These are phyloP conservation scores for Trypanosoma platydactyli DNA, from an alignment of 208 protist genomes.

Conservation along the genomic window DNA sequence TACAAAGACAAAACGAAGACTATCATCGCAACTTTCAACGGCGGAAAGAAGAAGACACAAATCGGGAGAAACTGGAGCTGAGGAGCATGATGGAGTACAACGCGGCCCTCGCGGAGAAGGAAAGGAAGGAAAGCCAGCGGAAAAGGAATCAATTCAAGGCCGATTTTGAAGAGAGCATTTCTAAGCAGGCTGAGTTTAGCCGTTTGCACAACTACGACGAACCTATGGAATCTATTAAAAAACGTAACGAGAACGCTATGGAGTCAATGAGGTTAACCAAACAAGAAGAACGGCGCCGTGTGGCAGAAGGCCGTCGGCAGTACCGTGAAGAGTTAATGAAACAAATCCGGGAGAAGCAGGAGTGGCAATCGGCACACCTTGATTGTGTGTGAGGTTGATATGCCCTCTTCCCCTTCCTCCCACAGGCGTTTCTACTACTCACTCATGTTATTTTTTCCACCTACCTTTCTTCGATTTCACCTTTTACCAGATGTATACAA, in stretches of 20 bases:
- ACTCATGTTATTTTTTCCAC: slow-evolving; percentile 1
- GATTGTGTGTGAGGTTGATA: slow-evolving; percentile 38
- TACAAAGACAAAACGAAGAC: slow-evolving; percentile 74
- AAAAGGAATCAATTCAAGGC: slow-evolving; percentile 65
- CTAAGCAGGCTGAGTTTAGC: slow-evolving; percentile 75
- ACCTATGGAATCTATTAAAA: slow-evolving; percentile 54
- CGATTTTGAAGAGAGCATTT: slow-evolving; percentile 68
- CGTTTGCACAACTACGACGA: slow-evolving; percentile 81
- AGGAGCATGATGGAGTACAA: slow-evolving; percentile 58
- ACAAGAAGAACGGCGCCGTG: slow-evolving; percentile 54
- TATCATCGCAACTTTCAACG: slow-evolving; percentile 41
- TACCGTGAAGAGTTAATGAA: slow-evolving; percentile 77
- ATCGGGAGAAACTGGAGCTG: slow-evolving; percentile 54
- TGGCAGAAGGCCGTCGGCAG: slow-evolving; percentile 46
- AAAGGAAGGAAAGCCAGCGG: slow-evolving; percentile 42
- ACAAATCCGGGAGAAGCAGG: slow-evolving; percentile 70
- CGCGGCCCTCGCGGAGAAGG: slow-evolving; percentile 48
- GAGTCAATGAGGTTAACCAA: slow-evolving; percentile 51
- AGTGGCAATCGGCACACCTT: slow-evolving; percentile 63
- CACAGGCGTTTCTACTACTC: too few relatives aligned
- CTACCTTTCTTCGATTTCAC: not conserved
- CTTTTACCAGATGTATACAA: not conserved
- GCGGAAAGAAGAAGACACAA: slow-evolving; percentile 31
- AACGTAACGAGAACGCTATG: slow-evolving; percentile 66
- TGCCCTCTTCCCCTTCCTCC: too few relatives aligned